Percentiles rank a stretch among this genome's conserved stretches.
Evolutionary conservation across 2,329 filamentous ascomycete genomes (phyloP).

Genomic region (Nectriaceae sp.): DNA sequence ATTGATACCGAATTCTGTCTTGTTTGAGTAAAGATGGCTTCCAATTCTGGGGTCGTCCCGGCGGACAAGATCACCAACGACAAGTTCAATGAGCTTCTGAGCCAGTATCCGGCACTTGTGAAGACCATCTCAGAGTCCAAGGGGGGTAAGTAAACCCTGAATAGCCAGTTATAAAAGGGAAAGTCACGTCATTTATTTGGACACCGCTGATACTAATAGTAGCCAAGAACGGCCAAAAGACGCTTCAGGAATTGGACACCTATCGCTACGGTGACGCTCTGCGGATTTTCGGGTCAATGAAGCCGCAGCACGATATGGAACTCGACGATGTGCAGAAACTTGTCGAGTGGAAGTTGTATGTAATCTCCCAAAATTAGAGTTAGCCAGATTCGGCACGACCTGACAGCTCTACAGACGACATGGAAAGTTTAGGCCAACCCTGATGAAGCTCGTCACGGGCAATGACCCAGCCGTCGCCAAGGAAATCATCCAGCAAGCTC

Average conservation of each 20-base stretch:
- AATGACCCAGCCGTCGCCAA: constrained; percentile 55
- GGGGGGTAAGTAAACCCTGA: constrained; percentile 36
- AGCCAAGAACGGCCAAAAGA: constrained; percentile 52
- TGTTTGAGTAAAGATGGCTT: too few relatives aligned
- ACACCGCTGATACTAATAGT: constrained; percentile 7
- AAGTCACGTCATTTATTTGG: not conserved
- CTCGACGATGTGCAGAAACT: constrained; percentile 61
- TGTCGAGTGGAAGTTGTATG: constrained; percentile 73
- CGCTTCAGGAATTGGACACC: constrained; percentile 59
- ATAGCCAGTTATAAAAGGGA: not conserved
- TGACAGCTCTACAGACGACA: constrained; percentile 47
- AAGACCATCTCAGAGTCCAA: constrained; percentile 48
- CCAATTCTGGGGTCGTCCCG: constrained; percentile 8
- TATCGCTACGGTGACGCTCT: constrained; percentile 61
- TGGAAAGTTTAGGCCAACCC: constrained; percentile 62
- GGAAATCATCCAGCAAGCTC: constrained; percentile 53
- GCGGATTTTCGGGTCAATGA: constrained; percentile 41
- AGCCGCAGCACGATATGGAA: constrained; percentile 44
- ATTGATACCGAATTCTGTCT: too few relatives aligned
- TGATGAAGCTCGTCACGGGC: constrained; percentile 61
- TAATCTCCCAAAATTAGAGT: not conserved
- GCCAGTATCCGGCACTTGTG: constrained; percentile 43
- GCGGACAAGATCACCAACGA: constrained; percentile 28
- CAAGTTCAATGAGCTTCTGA: constrained; percentile 39
- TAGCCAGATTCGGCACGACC: not conserved